These are phyloP conservation scores for Terfezia claveryi DNA, from an alignment of 495 filamentous ascomycete species.

Conservation along the genomic window DNA sequence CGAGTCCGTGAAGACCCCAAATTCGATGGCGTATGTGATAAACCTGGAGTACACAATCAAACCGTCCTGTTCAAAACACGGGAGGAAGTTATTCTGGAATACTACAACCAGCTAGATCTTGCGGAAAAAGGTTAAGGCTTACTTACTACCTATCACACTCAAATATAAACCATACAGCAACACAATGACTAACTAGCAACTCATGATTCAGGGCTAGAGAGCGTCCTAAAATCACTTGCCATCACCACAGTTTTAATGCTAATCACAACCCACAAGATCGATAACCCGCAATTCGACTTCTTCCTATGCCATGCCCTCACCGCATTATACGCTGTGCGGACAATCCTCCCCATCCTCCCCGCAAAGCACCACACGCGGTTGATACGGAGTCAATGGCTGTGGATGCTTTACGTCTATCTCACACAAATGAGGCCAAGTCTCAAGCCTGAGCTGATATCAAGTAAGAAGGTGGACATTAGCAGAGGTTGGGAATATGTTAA, in stretches of 20 bases:
- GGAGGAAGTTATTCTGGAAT: constrained; percentile 34
- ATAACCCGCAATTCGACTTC: constrained; percentile 55
- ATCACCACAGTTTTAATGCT: constrained; percentile 26
- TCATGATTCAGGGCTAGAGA: constrained; percentile 1
- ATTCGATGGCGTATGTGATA: not conserved
- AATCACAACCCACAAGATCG: constrained; percentile 34
- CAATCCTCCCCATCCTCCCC: constrained; percentile 61
- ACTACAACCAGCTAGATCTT: constrained; percentile 61
- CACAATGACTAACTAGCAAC: too few relatives aligned
- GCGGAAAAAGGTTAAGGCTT: not conserved
- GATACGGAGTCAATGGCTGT: constrained; percentile 78
- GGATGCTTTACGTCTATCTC: constrained; percentile 30
- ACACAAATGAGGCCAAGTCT: constrained; percentile 47
- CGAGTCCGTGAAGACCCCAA: not conserved
- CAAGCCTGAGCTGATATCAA: constrained; percentile 34
- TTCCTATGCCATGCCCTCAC: constrained; percentile 65
- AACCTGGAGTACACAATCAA: not conserved
- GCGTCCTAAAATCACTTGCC: constrained; percentile 2
- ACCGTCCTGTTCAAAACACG: not conserved
- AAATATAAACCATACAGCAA: too few relatives aligned
- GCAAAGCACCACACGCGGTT: constrained; percentile 47
- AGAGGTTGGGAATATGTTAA: constrained; percentile 56
- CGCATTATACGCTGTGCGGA: constrained; percentile 65
- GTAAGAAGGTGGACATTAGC: constrained; percentile 31
- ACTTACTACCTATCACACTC: not conserved